Evolutionary conservation across 2,329 filamentous ascomycete species (phyloP).

Genomic region (Stagonosporopsis rhizophila): DNA sequence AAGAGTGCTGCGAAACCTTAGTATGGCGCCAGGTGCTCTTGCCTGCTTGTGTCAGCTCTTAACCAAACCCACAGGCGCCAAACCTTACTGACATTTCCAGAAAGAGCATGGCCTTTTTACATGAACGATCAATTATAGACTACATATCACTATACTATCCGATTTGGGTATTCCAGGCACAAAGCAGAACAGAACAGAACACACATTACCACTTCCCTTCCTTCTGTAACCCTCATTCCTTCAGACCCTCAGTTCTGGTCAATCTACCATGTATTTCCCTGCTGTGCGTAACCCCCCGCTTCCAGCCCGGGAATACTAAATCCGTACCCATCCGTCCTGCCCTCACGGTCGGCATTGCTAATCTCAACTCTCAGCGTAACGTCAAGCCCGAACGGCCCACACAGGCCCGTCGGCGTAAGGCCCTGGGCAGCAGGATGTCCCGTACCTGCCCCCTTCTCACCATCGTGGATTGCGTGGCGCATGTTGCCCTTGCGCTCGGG

Average conservation of each 20-base stretch:
- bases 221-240: background rate
- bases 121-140: background rate
- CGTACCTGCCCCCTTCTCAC: constrained; percentile 81
- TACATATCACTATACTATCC: background rate
- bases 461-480: constrained; percentile 74
- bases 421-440: constrained; percentile 72
- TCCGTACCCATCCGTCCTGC: constrained; percentile 58
- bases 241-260: background rate
- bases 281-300: constrained; percentile 13
- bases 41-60: no score
- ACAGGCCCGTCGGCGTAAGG: constrained; percentile 51
- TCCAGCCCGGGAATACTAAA: constrained; percentile 56
- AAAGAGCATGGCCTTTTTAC: background rate
- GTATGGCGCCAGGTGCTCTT: no score
- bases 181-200: background rate
- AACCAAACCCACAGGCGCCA: no score
- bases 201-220: background rate
- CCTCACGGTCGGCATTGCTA: constrained; percentile 52
- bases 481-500: constrained; percentile 60
- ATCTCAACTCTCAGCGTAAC: constrained; percentile 59
- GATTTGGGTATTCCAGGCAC: background rate
- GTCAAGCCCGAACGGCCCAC: constrained; percentile 55
- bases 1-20: no score
- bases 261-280: no score
- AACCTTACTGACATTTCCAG: no score